phyloP scores from a whole-genome alignment of 495 filamentous ascomycete species.

The Stereocaulon alpinum region DNA sequence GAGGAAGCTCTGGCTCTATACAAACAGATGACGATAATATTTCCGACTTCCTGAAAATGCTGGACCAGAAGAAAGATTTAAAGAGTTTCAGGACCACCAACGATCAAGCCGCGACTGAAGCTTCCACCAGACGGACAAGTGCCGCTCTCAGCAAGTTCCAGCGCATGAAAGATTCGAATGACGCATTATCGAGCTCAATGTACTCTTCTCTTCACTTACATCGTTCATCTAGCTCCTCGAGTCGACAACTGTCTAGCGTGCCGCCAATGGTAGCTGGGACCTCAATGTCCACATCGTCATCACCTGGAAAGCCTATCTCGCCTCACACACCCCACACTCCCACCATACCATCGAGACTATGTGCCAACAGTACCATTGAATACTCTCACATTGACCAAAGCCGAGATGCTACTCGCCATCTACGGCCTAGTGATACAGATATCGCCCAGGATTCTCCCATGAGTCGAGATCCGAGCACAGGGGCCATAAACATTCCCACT shows the following conservation, averaged over 20 bases:
- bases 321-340: constrained; percentile 93
- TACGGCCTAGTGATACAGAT: constrained; percentile 7
- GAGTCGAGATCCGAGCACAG: constrained; percentile 40
- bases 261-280: constrained; percentile 75
- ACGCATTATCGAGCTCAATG: constrained; percentile 77
- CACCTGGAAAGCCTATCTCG: constrained; percentile 82
- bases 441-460: background rate
- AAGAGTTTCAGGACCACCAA: constrained; percentile 50
- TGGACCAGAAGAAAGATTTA: constrained; percentile 72
- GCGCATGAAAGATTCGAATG: constrained; percentile 76
- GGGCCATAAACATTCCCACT: constrained; percentile 73
- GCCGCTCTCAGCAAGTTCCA: constrained; percentile 69
- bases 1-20: constrained; percentile 65
- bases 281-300: constrained; percentile 75
- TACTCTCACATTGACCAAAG: constrained; percentile 38
- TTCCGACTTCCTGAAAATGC: constrained; percentile 77
- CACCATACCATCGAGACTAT: constrained; percentile 83
- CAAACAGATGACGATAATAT: constrained; percentile 86
- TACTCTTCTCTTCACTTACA: constrained; percentile 73
- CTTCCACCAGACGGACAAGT: constrained; percentile 50
- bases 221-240: constrained; percentile 73
- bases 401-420: constrained; percentile 19
- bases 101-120: constrained; percentile 44
- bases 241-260: constrained; percentile 71
- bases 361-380: constrained; percentile 76